phyloP scores from a whole-genome alignment of 495 filamentous ascomycete species.

The Aspergillus sparsus region DNA sequence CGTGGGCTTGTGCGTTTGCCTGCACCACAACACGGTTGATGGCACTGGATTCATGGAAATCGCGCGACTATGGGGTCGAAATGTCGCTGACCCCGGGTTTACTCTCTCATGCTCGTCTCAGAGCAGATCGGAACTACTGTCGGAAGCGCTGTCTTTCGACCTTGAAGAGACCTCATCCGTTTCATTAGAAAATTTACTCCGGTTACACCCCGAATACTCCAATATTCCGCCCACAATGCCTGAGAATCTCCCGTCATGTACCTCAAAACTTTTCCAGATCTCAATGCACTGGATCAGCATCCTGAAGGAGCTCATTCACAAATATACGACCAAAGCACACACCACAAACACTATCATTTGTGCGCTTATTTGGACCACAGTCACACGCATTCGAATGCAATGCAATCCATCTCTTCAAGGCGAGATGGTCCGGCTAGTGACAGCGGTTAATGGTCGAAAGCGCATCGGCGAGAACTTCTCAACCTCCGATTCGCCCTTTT shows the following conservation, averaged over 20 bases:
- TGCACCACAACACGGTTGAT: constrained; percentile 18
- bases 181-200: constrained; percentile 1
- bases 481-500: constrained; percentile 2
- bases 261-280: constrained; percentile 16
- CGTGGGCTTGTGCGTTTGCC: constrained; percentile 11
- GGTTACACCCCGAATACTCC: constrained; percentile 17
- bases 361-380: constrained; percentile 21
- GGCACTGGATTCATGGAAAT: constrained; percentile 15
- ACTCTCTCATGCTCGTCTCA: background rate
- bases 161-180: constrained; percentile 2
- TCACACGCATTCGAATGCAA: constrained; percentile 18
- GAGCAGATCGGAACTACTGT: constrained; percentile 3
- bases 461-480: constrained; percentile 8
- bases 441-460: constrained; percentile 17
- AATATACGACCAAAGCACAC: constrained; percentile 23
- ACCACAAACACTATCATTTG: constrained; percentile 17
- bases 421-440: constrained; percentile 4
- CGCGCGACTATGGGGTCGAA: constrained; percentile 8
- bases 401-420: background rate
- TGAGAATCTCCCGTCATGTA: background rate
- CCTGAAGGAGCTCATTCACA: constrained; percentile 25
- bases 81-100: constrained; percentile 1
- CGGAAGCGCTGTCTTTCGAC: constrained; percentile 4
- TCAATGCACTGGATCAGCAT: constrained; percentile 6
- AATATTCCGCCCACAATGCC: constrained; percentile 10